Base-by-base conservation (phyloP, 768 basidiomycete species). In the Chalciporus chontae region DNA sequence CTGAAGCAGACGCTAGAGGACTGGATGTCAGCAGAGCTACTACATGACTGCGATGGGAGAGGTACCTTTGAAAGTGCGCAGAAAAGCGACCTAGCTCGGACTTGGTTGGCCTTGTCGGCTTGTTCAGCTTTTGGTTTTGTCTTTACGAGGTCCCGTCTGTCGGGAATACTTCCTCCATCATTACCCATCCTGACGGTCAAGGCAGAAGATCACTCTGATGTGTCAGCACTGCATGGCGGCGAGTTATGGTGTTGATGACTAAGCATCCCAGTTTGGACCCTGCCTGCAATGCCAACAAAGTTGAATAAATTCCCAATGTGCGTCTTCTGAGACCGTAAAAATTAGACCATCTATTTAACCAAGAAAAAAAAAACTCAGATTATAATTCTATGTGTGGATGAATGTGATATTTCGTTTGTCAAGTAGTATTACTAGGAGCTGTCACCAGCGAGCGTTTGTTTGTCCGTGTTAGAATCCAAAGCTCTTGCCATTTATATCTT, bases 21-120 rank as follows among this genome's bases (percentile, higher is more conserved):
- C 13, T 36, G n/a, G 26, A 2, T 13, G 39, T 62, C 7, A 53
- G 32, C 15, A 47, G 14, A 18, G 7, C 21, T 32, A 37, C 50
- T 37, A 27, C 18, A 3, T 24, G 8, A 17, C 2, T 15, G 26
- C 8, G 43, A 32, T 31, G 23, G 2, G n/a, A 45, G 15, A 18
- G 64, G 8, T 61, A 90, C 94, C 81, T 97, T 97, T 37, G 94
- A 96, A 4, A 99, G 75, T 8, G 94, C 93, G 64, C 96, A 99
- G 66, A 90, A 93, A 53, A 89, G 81, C 93, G 91, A 98, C 41
- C 80, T 75, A 2, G 93, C 94, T 29, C 87, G 79, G 11, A 84
- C 83, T 61, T 95, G 87, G 60, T 93, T 93, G 1, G 90, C 86
- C 69, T 84, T 90, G 77, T 98, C 94, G 0, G 90, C 90, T 60